Conservation (phyloP, 73 alveolate species). For the Tetrahymena thermophila region DNA sequence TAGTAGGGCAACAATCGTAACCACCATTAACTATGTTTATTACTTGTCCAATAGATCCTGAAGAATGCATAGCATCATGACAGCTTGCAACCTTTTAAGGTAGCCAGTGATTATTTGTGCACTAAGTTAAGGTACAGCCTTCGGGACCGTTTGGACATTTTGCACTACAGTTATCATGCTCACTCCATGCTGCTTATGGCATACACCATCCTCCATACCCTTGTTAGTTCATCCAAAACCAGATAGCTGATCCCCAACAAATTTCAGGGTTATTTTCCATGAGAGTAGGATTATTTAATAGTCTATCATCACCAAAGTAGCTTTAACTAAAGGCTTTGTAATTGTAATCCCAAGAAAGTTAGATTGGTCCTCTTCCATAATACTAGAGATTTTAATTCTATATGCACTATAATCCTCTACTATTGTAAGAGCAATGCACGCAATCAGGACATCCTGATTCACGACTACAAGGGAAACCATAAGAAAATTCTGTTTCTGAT, state of each 20-base stretch:
- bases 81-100: background rate
- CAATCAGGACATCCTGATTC: background rate
- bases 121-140: background rate
- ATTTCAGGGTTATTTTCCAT: background rate
- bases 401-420: background rate
- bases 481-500: background rate
- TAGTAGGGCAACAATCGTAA: background rate
- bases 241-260: background rate
- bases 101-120: background rate
- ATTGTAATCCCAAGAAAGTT: background rate
- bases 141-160: background rate
- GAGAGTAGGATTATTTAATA: background rate
- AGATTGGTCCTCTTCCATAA: background rate
- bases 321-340: background rate
- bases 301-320: background rate
- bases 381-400: background rate
- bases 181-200: background rate
- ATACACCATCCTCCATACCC: background rate
- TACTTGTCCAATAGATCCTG: background rate
- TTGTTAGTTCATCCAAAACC: background rate
- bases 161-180: background rate
- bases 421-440: background rate
- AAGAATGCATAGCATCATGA: background rate
- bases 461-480: background rate
- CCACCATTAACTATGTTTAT: background rate